Conservation (phyloP, 1,139 yeast genomes). For the Taphrina pruni region DNA sequence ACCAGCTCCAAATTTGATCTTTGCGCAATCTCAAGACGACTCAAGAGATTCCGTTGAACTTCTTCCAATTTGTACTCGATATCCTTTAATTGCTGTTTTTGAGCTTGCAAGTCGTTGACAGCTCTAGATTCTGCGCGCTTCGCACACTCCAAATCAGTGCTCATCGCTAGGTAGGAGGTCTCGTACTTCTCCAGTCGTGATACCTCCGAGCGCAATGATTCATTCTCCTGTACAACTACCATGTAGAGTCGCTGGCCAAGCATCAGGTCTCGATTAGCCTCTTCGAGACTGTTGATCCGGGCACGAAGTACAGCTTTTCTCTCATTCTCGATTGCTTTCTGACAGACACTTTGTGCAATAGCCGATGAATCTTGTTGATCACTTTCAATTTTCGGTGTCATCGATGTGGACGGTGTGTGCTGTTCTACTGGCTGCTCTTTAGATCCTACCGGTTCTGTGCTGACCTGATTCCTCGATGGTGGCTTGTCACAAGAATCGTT, state of each 20-base stretch:
- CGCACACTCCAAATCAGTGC: constrained; percentile 3
- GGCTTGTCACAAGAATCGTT: no score
- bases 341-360: background rate
- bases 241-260: no score
- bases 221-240: background rate
- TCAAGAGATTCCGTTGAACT: background rate
- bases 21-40: constrained; percentile 2
- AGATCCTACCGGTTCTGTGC: no score
- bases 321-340: background rate
- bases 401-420: no score
- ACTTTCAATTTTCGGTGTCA: no score
- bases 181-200: background rate
- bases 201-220: background rate
- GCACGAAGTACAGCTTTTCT: background rate
- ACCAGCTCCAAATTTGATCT: constrained; percentile 1
- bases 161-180: background rate
- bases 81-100: background rate
- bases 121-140: background rate
- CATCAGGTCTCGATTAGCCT: background rate
- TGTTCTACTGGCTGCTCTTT: no score
- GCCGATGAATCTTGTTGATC: background rate
- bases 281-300: background rate
- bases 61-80: background rate
- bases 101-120: background rate
- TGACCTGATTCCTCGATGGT: no score